phyloP scores from a whole-genome alignment of 306 rosid species.

The Crataegus laevigata region DNA sequence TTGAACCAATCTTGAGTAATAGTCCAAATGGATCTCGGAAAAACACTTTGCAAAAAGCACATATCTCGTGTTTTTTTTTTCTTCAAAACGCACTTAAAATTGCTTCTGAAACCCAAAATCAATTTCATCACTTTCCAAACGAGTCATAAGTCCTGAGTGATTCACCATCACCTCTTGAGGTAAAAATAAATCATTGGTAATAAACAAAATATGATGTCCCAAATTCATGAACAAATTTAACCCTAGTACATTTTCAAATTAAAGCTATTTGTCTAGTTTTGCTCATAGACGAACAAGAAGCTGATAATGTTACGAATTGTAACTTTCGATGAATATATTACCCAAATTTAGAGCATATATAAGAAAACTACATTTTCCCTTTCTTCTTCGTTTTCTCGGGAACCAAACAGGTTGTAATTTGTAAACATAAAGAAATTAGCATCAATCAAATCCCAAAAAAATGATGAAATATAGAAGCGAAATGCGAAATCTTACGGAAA shows the following conservation, averaged over 20 bases:
- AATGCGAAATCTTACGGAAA: neutral
- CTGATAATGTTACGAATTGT: neutral
- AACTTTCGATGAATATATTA: neutral
- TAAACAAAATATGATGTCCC: neutral
- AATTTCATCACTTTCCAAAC: no score
- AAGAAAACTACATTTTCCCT: neutral
- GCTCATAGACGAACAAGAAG: neutral
- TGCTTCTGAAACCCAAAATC: no score
- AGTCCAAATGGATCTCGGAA: no score
- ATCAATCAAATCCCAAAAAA: neutral
- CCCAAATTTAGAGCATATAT: neutral
- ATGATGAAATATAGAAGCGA: neutral
- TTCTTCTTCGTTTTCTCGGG: neutral
- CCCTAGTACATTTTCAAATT: neutral
- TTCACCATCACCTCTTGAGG: no score
- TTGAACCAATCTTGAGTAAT: no score
- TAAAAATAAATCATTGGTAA: neutral
- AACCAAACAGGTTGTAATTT: neutral
- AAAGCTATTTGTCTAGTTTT: neutral
- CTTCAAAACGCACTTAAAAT: no score
- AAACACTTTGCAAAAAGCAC: no score
- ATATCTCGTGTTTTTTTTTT: no score
- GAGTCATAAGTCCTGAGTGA: no score
- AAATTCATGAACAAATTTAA: neutral
- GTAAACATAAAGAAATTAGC: neutral